A percentile compares a stretch with the other conserved stretches of the same genome.
These are phyloP conservation scores for Termitomyces bulborhizus DNA, from an alignment of 768 basidiomycete genomes.

Conservation along the genomic window DNA sequence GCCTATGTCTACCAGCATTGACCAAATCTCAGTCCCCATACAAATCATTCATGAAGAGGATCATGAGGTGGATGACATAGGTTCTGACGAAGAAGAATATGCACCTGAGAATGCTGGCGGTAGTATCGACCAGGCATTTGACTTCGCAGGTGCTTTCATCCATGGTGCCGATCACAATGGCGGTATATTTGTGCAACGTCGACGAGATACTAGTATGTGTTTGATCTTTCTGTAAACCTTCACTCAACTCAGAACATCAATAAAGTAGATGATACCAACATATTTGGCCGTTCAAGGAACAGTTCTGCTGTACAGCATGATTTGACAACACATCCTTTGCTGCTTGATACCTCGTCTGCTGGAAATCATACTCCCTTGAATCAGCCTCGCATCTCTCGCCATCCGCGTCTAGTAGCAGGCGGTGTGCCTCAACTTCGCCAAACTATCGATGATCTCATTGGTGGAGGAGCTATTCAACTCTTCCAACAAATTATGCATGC, in stretches of 20 bases:
- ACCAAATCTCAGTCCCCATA: slow-evolving; percentile 31
- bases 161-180: slow-evolving; percentile 37
- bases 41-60: slow-evolving; percentile 59
- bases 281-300: slow-evolving; percentile 56
- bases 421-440: slow-evolving; percentile 57
- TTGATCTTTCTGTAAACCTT: slow-evolving; percentile 5
- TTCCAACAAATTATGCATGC: slow-evolving; percentile 77
- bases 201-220: slow-evolving; percentile 44
- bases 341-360: slow-evolving; percentile 54
- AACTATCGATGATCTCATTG: slow-evolving; percentile 77
- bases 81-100: slow-evolving; percentile 57
- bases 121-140: slow-evolving; percentile 46
- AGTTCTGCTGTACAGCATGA: slow-evolving; percentile 53
- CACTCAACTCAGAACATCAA: slow-evolving; percentile 4
- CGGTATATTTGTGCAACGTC: slow-evolving; percentile 45
- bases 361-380: slow-evolving; percentile 37
- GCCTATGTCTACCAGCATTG: background rate
- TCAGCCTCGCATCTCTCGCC: slow-evolving; percentile 44
- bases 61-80: slow-evolving; percentile 54
- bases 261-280: slow-evolving; percentile 46
- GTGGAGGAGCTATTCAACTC: slow-evolving; percentile 74
- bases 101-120: slow-evolving; percentile 27
- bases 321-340: slow-evolving; percentile 74
- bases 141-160: slow-evolving; percentile 47
- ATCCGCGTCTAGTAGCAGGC: slow-evolving; percentile 46